Evolutionary conservation across 1,284 basidiomycete genomes (phyloP).

Genomic region (Mrakiaceae sp.): DNA sequence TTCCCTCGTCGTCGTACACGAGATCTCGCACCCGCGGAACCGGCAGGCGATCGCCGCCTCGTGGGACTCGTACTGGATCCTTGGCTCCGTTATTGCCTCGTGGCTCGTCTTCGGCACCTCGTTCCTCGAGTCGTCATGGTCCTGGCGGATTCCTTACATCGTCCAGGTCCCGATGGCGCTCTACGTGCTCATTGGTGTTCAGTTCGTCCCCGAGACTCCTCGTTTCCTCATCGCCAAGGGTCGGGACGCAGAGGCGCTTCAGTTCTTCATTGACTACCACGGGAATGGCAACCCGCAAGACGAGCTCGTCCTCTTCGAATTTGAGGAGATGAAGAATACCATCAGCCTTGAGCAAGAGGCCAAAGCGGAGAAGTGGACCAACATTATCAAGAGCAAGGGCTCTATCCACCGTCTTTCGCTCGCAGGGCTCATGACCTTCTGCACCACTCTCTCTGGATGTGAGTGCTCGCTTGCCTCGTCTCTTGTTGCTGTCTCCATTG

Average conservation of each 20-base stretch:
- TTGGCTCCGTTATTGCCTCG: slow-evolving; percentile 27
- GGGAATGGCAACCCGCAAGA: slow-evolving; percentile 53
- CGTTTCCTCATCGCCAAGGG: slow-evolving; percentile 31
- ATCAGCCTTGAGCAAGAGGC: slow-evolving; percentile 50
- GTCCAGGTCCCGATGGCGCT: slow-evolving; percentile 32
- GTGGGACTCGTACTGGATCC: slow-evolving; percentile 35
- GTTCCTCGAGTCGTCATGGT: slow-evolving; percentile 24
- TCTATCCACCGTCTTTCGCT: slow-evolving; percentile 32
- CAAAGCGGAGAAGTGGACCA: slow-evolving; percentile 32
- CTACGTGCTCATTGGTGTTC: slow-evolving; percentile 33
- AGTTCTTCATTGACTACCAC: slow-evolving; percentile 67
- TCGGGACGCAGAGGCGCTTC: slow-evolving; percentile 53
- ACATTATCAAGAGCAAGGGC: slow-evolving; percentile 25
- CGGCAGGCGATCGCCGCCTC: slow-evolving; percentile 28
- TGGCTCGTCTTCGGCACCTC: slow-evolving; percentile 29
- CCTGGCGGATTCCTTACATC: slow-evolving; percentile 34
- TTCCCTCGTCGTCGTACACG: slow-evolving; percentile 34
- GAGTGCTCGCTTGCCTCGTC: slow-evolving; percentile 2
- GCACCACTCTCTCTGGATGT: slow-evolving; percentile 26
- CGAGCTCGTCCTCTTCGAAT: slow-evolving; percentile 64
- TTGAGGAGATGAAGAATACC: slow-evolving; percentile 63
- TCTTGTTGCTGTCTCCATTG: not conserved
- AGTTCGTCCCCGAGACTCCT: slow-evolving; percentile 37
- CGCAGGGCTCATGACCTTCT: slow-evolving; percentile 32
- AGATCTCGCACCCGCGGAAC: slow-evolving; percentile 34